Conservation (phyloP, 805 yeast species). For the Maudiozyma barnettii region DNA sequence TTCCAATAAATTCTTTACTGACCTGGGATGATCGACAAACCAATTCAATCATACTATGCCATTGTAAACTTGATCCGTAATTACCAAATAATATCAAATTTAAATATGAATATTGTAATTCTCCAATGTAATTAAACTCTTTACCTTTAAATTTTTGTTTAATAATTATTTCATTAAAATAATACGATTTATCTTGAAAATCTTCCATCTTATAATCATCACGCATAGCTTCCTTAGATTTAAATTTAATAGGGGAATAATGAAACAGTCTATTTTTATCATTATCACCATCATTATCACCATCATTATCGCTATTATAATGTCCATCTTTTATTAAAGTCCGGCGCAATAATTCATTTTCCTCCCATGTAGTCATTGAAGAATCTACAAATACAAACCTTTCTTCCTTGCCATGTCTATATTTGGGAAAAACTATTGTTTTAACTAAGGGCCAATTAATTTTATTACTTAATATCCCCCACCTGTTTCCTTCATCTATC, state of each 20-base stretch:
- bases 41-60: constrained; percentile 47
- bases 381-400: constrained; percentile 19
- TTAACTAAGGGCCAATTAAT: constrained; percentile 12
- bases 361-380: constrained; percentile 24
- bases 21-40: constrained; percentile 13
- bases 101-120: constrained; percentile 44
- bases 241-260: constrained; percentile 22
- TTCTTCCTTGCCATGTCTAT: neutral
- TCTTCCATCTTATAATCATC: constrained; percentile 38
- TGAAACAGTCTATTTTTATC: constrained; percentile 6
- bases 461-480: constrained; percentile 12
- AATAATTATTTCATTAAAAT: constrained; percentile 32
- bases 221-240: constrained; percentile 24
- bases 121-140: constrained; percentile 36
- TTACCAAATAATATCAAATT: constrained; percentile 48
- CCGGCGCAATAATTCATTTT: constrained; percentile 10
- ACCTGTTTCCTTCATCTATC: constrained; percentile 13
- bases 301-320: neutral
- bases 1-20: neutral
- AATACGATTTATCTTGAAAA: constrained; percentile 55
- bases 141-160: constrained; percentile 14
- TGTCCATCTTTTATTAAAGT: constrained; percentile 5
- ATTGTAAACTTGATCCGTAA: constrained; percentile 53
- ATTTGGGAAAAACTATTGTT: neutral
- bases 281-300: neutral